Percentiles rank a stretch among this genome's conserved stretches.
Evolutionary conservation across 73 alveolate genomes (phyloP).

Genomic region (Diophrys sp.): DNA sequence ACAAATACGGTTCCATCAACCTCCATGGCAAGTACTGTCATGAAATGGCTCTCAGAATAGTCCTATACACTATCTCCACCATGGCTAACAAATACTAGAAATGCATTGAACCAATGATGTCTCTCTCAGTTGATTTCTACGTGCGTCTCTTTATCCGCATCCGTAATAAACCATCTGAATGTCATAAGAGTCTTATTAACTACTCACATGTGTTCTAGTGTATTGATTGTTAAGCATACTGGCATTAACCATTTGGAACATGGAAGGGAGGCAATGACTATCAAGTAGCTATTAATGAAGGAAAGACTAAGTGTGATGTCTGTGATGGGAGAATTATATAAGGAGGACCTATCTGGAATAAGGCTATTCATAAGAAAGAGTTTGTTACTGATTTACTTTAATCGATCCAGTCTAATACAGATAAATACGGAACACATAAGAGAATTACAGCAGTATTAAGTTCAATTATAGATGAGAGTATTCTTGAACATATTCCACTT

Average conservation of each 20-base stretch:
- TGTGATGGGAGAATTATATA: constrained; percentile 79
- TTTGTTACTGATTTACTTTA: constrained; percentile 65
- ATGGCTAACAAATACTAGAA: constrained; percentile 83
- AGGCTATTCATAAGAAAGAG: constrained; percentile 70
- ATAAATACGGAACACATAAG: constrained; percentile 62
- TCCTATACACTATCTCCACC: constrained; percentile 71
- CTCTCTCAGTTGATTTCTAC: constrained; percentile 88
- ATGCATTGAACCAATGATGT: constrained; percentile 80
- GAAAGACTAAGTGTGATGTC: constrained; percentile 58
- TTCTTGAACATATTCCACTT: constrained; percentile 62
- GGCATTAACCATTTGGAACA: constrained; percentile 32
- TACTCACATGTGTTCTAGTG: constrained; percentile 75
- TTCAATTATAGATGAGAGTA: constrained; percentile 74
- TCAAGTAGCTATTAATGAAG: neutral
- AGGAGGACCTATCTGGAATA: constrained; percentile 89
- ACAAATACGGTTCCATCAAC: constrained; percentile 90
- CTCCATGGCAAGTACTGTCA: constrained; percentile 77
- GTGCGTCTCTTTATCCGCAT: constrained; percentile 84
- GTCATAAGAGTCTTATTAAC: constrained; percentile 77
- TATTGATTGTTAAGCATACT: constrained; percentile 7
- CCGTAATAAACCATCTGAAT: constrained; percentile 69
- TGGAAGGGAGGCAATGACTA: constrained; percentile 40
- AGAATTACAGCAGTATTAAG: constrained; percentile 67
- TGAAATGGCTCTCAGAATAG: constrained; percentile 87
- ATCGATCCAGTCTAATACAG: constrained; percentile 31